phyloP scores from a whole-genome alignment of 2,329 filamentous ascomycete species.

The Sclerotinia trifoliorum region DNA sequence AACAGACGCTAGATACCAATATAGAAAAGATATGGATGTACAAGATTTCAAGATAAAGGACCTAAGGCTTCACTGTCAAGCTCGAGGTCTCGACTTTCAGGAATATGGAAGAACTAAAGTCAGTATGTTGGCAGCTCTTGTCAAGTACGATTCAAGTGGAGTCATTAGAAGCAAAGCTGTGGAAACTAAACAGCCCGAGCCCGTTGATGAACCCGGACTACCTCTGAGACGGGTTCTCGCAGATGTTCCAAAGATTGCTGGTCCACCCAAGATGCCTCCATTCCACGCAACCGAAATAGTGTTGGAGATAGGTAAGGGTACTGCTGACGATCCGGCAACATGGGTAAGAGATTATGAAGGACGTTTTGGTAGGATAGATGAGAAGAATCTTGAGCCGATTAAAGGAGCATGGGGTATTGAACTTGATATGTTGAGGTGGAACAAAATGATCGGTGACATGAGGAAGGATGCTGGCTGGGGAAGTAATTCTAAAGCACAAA shows the following conservation, averaged over 20 bases:
- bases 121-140: not conserved
- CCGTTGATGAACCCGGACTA: not conserved
- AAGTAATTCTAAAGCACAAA: not conserved
- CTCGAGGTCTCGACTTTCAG: not conserved
- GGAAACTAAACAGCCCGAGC: accelerated
- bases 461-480: not conserved
- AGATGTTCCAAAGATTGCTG: not conserved
- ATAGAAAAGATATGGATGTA: not conserved
- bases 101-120: not conserved
- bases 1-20: not conserved
- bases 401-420: not conserved
- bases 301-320: not conserved
- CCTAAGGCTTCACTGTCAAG: not conserved
- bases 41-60: not conserved
- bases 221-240: not conserved
- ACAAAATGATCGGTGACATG: not conserved
- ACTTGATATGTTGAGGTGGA: not conserved
- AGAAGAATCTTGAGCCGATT: not conserved
- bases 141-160: not conserved
- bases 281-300: slow-evolving; percentile 2
- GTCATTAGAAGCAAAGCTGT: no score
- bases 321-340: accelerated
- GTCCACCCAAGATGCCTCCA: slow-evolving; percentile 3
- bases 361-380: not conserved
- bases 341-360: slow-evolving; percentile 11